phyloP scores from a whole-genome alignment of 1,284 basidiomycete species.

The Malassezia slooffiae region DNA sequence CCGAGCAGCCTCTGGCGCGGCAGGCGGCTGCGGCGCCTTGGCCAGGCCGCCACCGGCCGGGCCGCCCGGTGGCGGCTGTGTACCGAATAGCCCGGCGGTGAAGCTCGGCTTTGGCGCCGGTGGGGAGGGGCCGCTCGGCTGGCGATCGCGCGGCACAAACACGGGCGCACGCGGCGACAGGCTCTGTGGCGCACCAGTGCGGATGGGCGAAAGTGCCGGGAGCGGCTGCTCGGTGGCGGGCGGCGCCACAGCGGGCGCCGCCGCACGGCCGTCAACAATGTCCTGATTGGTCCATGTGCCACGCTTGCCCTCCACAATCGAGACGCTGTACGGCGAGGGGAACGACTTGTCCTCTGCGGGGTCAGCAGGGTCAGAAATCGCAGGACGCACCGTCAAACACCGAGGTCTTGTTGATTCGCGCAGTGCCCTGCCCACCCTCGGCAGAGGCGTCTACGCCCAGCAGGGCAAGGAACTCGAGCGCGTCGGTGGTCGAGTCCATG shows the following conservation, averaged over 20 bases:
- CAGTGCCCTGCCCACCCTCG: constrained; percentile 16
- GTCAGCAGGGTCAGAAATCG: constrained; percentile 49
- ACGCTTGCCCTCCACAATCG: constrained; percentile 64
- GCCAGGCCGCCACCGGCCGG: too few species aligned
- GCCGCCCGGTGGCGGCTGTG: too few species aligned
- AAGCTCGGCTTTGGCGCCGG: too few species aligned
- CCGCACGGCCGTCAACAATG: constrained; percentile 60
- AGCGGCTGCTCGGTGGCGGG: too few species aligned
- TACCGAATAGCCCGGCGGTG: too few species aligned
- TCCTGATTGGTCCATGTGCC: constrained; percentile 57
- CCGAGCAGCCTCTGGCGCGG: too few species aligned
- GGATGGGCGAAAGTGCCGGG: too few species aligned
- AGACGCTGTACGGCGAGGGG: constrained; percentile 48
- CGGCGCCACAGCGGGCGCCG: not conserved
- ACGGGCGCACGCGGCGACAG: too few species aligned
- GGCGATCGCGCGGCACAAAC: too few species aligned
- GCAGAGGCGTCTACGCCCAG: constrained; percentile 45
- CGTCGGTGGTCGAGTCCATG: constrained; percentile 26
- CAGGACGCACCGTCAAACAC: constrained; percentile 57
- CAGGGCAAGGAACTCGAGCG: constrained; percentile 39
- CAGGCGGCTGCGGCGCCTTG: too few species aligned
- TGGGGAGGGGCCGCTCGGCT: too few species aligned
- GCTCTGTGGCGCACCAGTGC: too few species aligned
- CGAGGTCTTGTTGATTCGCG: constrained; percentile 30
- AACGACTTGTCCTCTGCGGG: constrained; percentile 24